These are phyloP conservation scores for Penicillium macrosclerotiorum DNA, from an alignment of 495 filamentous ascomycete species.

Conservation along the genomic window DNA sequence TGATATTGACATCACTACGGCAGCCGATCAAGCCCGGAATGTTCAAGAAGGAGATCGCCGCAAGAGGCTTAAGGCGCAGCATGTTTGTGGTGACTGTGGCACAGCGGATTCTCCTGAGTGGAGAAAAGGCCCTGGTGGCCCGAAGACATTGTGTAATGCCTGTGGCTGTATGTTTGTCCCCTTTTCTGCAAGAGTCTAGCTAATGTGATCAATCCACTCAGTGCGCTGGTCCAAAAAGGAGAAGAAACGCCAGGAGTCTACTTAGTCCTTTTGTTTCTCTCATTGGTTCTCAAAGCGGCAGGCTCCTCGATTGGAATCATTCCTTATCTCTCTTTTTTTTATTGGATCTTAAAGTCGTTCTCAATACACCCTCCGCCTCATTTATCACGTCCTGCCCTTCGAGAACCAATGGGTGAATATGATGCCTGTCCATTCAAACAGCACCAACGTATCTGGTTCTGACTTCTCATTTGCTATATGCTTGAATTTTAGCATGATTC, in stretches of 20 bases:
- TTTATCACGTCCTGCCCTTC: too few relatives aligned
- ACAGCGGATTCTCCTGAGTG: conserved; percentile 94
- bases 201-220: conserved; percentile 12
- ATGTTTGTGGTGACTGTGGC: conserved; percentile 95
- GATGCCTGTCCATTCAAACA: too few relatives aligned
- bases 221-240: conserved; percentile 78
- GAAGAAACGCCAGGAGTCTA: conserved; percentile 55
- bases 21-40: conserved; percentile 56
- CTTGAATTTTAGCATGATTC: conserved; percentile 4
- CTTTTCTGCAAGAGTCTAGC: neutral
- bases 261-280: conserved; percentile 4
- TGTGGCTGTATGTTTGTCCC: conserved; percentile 67
- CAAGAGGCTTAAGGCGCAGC: conserved; percentile 92
- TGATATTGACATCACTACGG: conserved; percentile 81
- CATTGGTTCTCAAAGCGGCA: neutral
- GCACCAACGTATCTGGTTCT: too few relatives aligned
- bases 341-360: too few relatives aligned
- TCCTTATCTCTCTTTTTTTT: neutral
- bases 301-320: neutral
- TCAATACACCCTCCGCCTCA: conserved; percentile 2
- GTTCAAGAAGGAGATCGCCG: conserved; percentile 70
- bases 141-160: conserved; percentile 96
- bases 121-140: conserved; percentile 90
- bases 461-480: neutral
- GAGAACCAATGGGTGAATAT: too few relatives aligned